These are phyloP conservation scores for Mucor indicus DNA, from an alignment of 371 early-diverging fungal species.

Conservation along the genomic window DNA sequence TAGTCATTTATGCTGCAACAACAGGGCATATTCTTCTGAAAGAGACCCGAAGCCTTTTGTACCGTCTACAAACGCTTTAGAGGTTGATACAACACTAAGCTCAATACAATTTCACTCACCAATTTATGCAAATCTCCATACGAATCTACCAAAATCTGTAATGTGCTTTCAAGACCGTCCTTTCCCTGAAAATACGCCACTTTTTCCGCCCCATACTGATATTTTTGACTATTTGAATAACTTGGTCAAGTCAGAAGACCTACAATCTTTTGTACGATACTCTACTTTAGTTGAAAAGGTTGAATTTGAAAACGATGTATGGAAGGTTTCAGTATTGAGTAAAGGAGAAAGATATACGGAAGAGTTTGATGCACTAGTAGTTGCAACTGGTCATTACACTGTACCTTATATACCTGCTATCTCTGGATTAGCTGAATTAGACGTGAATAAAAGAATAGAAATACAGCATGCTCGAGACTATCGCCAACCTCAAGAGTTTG, in stretches of 20 bases:
- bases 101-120: constrained; percentile 26
- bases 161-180: constrained; percentile 56
- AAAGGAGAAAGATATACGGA: not conserved
- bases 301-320: constrained; percentile 16
- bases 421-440: constrained; percentile 28
- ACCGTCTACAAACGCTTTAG: constrained; percentile 33
- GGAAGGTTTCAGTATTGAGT: constrained; percentile 12
- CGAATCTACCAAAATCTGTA: constrained; percentile 58
- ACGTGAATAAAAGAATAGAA: constrained; percentile 5
- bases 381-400: constrained; percentile 60
- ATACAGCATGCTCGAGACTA: constrained; percentile 59
- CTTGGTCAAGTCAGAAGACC: constrained; percentile 26
- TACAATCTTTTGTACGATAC: constrained; percentile 35
- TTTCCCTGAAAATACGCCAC: constrained; percentile 38
- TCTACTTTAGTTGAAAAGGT: constrained; percentile 40
- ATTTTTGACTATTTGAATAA: constrained; percentile 48
- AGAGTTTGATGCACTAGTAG: constrained; percentile 56
- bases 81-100: constrained; percentile 27
- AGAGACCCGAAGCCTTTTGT: constrained; percentile 23
- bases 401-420: constrained; percentile 57
- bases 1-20: not conserved
- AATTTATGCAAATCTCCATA: constrained; percentile 54
- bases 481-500: constrained; percentile 37
- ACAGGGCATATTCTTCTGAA: constrained; percentile 39
- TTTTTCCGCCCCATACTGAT: not conserved